A percentile compares a stretch with the other conserved stretches of the same genome.
Evolutionary conservation across 2,329 filamentous ascomycete genomes (phyloP).

Genomic region (Dryadomyces sulphureus): DNA sequence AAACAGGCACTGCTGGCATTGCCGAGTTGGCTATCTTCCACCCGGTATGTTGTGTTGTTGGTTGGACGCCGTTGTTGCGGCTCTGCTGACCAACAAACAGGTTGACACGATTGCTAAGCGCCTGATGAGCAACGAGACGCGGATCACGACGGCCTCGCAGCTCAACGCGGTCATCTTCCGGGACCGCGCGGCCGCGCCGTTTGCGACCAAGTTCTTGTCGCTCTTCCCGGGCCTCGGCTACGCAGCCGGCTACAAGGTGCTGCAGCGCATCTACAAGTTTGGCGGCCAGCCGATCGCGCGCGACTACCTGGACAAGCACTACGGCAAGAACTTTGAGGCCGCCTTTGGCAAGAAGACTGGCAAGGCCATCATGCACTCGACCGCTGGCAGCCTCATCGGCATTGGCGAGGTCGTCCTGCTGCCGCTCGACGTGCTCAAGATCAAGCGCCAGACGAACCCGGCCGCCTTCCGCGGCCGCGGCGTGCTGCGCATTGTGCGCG

Average conservation of each 20-base stretch:
- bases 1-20: constrained; percentile 74
- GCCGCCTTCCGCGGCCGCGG: constrained; percentile 94
- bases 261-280: constrained; percentile 98
- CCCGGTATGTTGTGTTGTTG: constrained; percentile 40
- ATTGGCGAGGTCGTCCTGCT: constrained; percentile 95
- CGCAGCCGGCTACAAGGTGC: constrained; percentile 93
- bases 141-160: constrained; percentile 44
- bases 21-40: constrained; percentile 89
- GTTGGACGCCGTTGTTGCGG: neutral
- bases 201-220: constrained; percentile 72
- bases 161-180: constrained; percentile 91
- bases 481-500: constrained; percentile 73
- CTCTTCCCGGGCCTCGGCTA: constrained; percentile 96
- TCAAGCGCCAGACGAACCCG: constrained; percentile 98
- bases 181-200: constrained; percentile 60
- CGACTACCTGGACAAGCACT: constrained; percentile 70
- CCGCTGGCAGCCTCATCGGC: constrained; percentile 86
- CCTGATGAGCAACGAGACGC: constrained; percentile 91
- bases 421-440: constrained; percentile 93
- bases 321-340: constrained; percentile 69
- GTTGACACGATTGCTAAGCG: constrained; percentile 98
- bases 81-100: constrained; percentile 26
- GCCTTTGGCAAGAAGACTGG: constrained; percentile 93
- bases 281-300: constrained; percentile 91
- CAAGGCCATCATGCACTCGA: constrained; percentile 96